Percentiles rank a stretch among this genome's conserved stretches.
Conservation (phyloP, 1,284 basidiomycete species). For the Laetiporus sulphureus region DNA sequence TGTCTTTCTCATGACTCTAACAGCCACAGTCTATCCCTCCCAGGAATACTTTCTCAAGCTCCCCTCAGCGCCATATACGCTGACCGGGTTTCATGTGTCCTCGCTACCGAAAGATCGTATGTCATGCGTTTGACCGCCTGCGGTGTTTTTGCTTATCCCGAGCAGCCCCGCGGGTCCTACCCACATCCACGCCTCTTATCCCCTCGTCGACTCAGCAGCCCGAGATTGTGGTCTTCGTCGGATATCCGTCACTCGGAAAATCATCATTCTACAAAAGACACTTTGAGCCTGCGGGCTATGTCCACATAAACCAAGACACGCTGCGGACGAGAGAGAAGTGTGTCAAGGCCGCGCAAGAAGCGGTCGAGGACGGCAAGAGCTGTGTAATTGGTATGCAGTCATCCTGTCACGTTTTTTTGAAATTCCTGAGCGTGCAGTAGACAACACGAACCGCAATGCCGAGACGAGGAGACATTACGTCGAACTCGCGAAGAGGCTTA, state of each 20-base stretch:
- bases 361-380: slow-evolving; percentile 49
- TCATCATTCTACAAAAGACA: slow-evolving; percentile 70
- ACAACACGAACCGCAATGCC: slow-evolving; percentile 81
- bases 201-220: slow-evolving; percentile 30
- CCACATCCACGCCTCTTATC: slow-evolving; percentile 55
- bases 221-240: slow-evolving; percentile 82
- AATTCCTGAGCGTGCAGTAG: slow-evolving; percentile 31
- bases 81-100: slow-evolving; percentile 57
- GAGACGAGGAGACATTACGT: slow-evolving; percentile 67
- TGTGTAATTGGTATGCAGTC: slow-evolving; percentile 79
- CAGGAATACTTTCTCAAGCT: slow-evolving; percentile 81
- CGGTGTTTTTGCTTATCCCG: slow-evolving; percentile 1
- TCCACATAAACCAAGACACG: slow-evolving; percentile 84
- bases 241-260: slow-evolving; percentile 85
- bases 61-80: slow-evolving; percentile 34
- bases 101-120: slow-evolving; percentile 37
- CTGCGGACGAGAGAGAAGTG: slow-evolving; percentile 73
- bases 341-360: slow-evolving; percentile 53
- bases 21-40: too few relatives aligned
- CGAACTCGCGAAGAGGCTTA: slow-evolving; percentile 50
- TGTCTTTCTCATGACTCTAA: background rate
- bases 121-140: background rate
- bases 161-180: slow-evolving; percentile 52
- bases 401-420: slow-evolving; percentile 18
- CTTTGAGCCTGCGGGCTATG: slow-evolving; percentile 67